phyloP scores from a whole-genome alignment of 2,329 filamentous ascomycete species.

The Xylaria sp. region DNA sequence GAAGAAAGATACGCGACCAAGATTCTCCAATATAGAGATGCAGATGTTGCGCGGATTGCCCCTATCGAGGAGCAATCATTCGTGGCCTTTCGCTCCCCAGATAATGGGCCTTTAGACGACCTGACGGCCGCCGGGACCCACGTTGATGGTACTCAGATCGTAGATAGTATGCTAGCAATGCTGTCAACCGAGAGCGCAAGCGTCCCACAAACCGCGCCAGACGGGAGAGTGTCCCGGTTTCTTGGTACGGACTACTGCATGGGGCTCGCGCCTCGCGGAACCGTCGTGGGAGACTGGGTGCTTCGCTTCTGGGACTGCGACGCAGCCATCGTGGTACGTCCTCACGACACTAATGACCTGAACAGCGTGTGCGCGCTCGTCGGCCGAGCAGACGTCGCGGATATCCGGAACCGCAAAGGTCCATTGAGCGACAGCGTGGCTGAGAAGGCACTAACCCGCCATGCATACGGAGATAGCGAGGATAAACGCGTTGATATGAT shows the following conservation, averaged over 20 bases:
- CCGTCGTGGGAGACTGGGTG: conserved; percentile 23
- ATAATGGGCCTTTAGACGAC: conserved; percentile 9
- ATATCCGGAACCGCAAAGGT: conserved; percentile 18
- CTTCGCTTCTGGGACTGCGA: conserved; percentile 32
- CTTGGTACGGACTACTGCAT: conserved; percentile 23
- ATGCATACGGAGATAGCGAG: background rate
- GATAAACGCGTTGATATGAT: conserved; percentile 4
- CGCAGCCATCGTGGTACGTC: conserved; percentile 25
- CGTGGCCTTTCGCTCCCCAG: conserved; percentile 15
- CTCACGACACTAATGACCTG: background rate
- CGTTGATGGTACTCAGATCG: background rate
- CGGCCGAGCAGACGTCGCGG: conserved; percentile 28
- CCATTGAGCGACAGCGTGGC: background rate
- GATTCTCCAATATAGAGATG: conserved; percentile 22
- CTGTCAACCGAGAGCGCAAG: background rate
- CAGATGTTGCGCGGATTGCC: conserved; percentile 10
- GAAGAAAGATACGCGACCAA: conserved; percentile 15
- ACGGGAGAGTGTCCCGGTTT: conserved; percentile 5
- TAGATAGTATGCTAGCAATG: background rate
- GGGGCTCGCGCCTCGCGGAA: conserved; percentile 19
- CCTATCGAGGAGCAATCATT: conserved; percentile 4
- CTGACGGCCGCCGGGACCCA: background rate
- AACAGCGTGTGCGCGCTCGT: conserved; percentile 15
- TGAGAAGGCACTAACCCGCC: background rate
- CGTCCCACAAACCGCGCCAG: background rate